Evolutionary conservation across 257 asterid species (phyloP), one percentile per base, ranked within the genome.

Genomic region (Eustoma russellianum): DNA sequence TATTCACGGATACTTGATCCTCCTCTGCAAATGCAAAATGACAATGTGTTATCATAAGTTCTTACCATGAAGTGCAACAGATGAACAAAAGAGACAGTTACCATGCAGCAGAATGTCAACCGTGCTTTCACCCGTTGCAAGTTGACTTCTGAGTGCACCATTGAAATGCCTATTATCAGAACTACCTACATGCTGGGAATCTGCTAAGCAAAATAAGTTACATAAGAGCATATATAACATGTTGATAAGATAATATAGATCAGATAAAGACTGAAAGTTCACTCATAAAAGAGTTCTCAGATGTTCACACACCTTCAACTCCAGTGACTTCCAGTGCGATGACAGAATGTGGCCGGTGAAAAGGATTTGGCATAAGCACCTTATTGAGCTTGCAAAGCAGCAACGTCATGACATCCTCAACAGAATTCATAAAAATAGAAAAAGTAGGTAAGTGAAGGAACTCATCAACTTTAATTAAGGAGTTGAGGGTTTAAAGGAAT

Each of bases 311-410:
- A 83, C 99, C 97, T 79, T 82, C 85, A 38, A 64, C 70, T 66
- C 97, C 95, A 6, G 85, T 48, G 62, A 88, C 86, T 76, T 88
- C 97, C 33, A 88, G 80, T 66, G 83, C 66, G 62, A 92, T 67
- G 55, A 83, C 69, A 72, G 95, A 81, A 67, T 62, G 82, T 35
- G 99, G 99, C 74, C 86, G 77, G 76, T 88, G 77, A 59, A 92
- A 92, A 16, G 97, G 99, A 69, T 85, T 92, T 53, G 97, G 99
- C 73, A 48, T 35, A 14, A 92, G 90, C 61, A 92, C 93, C 75
- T 88, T 83, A 50, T 88, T 85, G 61, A 92, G 78, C 99, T n/a
- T 92, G 80, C 68, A 81, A 69, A 17, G 44, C 46, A 70, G 48
- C 11, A 19, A 33, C 33, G 9, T 13, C 44, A 34, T 41, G n/a